These are phyloP conservation scores for Candida pseudocylindracea DNA, from an alignment of 1,139 yeast species.

Conservation along the genomic window DNA sequence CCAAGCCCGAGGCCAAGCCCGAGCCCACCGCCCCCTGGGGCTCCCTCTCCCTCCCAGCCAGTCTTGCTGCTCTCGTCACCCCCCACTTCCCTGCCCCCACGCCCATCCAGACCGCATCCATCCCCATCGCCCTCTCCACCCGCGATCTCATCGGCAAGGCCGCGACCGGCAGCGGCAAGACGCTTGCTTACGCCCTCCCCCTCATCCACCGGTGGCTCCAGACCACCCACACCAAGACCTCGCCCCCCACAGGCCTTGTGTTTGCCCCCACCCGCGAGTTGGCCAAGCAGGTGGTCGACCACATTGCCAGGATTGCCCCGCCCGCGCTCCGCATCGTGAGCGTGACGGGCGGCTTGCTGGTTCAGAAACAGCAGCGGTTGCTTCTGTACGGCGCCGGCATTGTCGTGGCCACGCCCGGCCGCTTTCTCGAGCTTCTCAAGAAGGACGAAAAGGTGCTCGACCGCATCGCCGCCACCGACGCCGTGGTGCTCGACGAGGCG, in stretches of 20 bases:
- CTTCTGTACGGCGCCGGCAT: constrained; percentile 58
- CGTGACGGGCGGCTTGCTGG: constrained; percentile 84
- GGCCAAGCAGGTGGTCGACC: constrained; percentile 83
- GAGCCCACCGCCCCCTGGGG: constrained; percentile 15
- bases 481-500: constrained; percentile 87
- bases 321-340: constrained; percentile 41
- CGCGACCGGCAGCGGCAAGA: constrained; percentile 95
- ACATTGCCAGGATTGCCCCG: constrained; percentile 43
- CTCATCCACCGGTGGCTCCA: constrained; percentile 45
- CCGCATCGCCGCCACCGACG: constrained; percentile 39
- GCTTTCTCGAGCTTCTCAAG: constrained; percentile 65
- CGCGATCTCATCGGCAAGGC: constrained; percentile 88
- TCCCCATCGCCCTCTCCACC: constrained; percentile 55
- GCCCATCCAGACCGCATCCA: constrained; percentile 56
- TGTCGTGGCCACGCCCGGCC: constrained; percentile 90
- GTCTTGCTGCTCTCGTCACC: constrained; percentile 33
- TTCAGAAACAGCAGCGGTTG: constrained; percentile 77
- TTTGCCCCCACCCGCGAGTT: constrained; percentile 94
- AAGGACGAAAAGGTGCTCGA: constrained; percentile 29
- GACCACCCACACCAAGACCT: constrained; percentile 3
- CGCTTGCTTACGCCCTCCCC: constrained; percentile 92
- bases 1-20: too few relatives aligned
- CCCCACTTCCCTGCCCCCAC: constrained; percentile 57
- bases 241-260: constrained; percentile 49
- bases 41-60: constrained; percentile 17